Conservation (phyloP, 345 rosid species). For the Syzygium aromaticum region DNA sequence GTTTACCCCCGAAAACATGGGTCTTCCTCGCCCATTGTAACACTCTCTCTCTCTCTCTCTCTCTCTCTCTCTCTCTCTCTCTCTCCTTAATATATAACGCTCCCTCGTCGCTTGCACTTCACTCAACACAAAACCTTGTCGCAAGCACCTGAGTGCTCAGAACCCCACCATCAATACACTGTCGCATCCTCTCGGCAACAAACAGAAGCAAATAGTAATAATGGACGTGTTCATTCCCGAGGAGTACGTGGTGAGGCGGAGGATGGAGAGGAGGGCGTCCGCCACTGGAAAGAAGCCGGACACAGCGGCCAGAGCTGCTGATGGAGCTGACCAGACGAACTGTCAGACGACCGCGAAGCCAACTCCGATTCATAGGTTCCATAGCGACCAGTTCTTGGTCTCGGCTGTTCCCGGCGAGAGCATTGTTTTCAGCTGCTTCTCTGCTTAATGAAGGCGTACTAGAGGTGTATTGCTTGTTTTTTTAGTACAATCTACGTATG, state of each 20-base stretch:
- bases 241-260: constrained; percentile 47
- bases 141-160: background rate
- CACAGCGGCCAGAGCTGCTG: background rate
- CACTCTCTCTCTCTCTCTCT: background rate
- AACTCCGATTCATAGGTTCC: background rate
- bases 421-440: constrained; percentile 4
- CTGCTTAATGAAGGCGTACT: background rate
- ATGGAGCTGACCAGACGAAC: background rate
- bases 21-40: constrained; percentile 9
- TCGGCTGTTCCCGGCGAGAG: background rate
- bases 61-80: background rate
- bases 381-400: background rate
- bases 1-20: background rate
- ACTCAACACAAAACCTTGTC: background rate
- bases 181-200: background rate
- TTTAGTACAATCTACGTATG: background rate
- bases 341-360: background rate
- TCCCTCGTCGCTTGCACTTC: background rate
- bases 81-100: background rate
- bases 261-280: constrained; percentile 44
- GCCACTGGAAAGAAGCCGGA: constrained; percentile 11
- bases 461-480: background rate
- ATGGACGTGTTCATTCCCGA: constrained; percentile 68
- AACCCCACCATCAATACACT: background rate
- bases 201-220: background rate